Percentiles rank a stretch among this genome's conserved stretches.
phyloP scores from a whole-genome alignment of 2,329 filamentous ascomycete species.

The Cladophialophora immunda region DNA sequence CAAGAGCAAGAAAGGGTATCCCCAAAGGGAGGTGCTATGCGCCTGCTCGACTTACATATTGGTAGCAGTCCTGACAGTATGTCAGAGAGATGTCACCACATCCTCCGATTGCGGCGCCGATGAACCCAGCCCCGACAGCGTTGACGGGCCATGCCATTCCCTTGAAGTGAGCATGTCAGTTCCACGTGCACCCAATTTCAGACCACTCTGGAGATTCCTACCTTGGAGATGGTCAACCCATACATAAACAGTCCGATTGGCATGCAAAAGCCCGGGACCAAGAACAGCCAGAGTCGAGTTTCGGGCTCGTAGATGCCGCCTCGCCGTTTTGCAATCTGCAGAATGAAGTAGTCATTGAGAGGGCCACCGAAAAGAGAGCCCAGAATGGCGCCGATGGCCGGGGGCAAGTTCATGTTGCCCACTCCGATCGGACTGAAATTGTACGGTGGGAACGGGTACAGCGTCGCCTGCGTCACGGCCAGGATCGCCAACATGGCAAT shows the following conservation, averaged over 20 bases:
- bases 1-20: neutral
- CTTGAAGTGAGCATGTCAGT: conserved; percentile 6
- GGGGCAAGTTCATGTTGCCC: conserved; percentile 46
- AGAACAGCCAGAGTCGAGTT: conserved; percentile 55
- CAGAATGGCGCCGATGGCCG: conserved; percentile 52
- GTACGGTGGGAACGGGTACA: conserved; percentile 49
- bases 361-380: conserved; percentile 53
- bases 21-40: neutral
- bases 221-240: conserved; percentile 47
- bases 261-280: conserved; percentile 46
- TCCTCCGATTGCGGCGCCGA: conserved; percentile 45
- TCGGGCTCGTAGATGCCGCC: conserved; percentile 60
- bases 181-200: neutral
- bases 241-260: conserved; percentile 51
- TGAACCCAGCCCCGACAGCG: conserved; percentile 46
- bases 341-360: conserved; percentile 51
- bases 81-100: conserved; percentile 43
- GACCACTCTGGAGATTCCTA: conserved; percentile 25
- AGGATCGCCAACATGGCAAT: conserved; percentile 50
- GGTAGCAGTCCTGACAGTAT: conserved; percentile 45
- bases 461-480: conserved; percentile 45
- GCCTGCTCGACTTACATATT: conserved; percentile 41
- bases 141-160: conserved; percentile 45
- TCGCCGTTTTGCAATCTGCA: conserved; percentile 55
- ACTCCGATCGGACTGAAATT: conserved; percentile 46